Base-by-base conservation (phyloP, 768 basidiomycete genomes). In the Hygrophorus pudorinus region DNA sequence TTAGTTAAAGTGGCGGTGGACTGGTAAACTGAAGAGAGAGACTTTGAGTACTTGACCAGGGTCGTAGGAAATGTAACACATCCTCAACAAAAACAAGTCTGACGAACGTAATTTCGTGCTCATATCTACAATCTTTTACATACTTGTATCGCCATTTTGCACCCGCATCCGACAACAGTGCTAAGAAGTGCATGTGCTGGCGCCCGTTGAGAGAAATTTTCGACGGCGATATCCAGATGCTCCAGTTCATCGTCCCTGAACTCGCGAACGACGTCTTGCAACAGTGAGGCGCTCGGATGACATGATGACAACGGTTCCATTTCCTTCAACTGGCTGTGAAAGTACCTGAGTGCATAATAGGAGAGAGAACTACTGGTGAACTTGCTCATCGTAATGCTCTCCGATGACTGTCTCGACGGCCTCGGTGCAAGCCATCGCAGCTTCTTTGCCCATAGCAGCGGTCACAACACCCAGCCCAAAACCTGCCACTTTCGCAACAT, bases 401-500 rank as follows among this genome's bases (percentile, higher is more conserved):
- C 93, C 93, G 42, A 98, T 98, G 45, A 90, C 90, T 0, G 93
- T 96, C 61, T 98, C 93, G 14, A 98, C 92, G 0, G 93, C 93
- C 61, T 98, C 93, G 0, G 93, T 98, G 56, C 93, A 97, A 5
- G 93, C 93, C 93, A 98, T 98, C 0, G 93, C 91, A 10, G 92
- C 90, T 53, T 96, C 85, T 56, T 79, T 85, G 30, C 93, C 86
- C 75, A 94, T 72, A 16, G 94, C 63, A 0, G 88, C 93, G 0
- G 93, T 96, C 0, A 67, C 73, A 4, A 81, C 82, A 4, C 93
- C 93, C 6, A 98, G 67, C 3, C 85, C 84, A 58, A 86, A 93
- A 4, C 92, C 92, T 41, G 82, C 84, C 4, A 76, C 77, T 58
- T 91, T 88, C 50, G 93, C 94, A 4, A 89, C 70, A 29, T 89